Base-by-base conservation (phyloP, 805 yeast genomes). In the Candida manassasensis region DNA sequence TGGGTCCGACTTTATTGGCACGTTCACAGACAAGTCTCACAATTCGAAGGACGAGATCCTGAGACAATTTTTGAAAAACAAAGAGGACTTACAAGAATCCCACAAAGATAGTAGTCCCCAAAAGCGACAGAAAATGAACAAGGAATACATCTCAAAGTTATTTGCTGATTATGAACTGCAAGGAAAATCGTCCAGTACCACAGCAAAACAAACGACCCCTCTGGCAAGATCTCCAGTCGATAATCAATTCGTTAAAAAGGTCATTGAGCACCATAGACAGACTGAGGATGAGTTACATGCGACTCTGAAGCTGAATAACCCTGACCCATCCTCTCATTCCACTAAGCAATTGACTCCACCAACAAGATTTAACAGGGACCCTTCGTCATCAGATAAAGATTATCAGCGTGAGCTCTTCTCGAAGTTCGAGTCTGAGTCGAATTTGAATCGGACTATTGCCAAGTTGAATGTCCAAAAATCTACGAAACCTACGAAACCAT, bases 1-100 rank as follows among this genome's bases (percentile, higher is more conserved):
- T 21, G 59, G 65, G 11, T 48, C 52, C 10, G 49, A 49, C 19
- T 49, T 66, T 25, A 63, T 57, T 17, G 71, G 62, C 36, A 27
- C 60, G 1, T 63, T 59, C 36, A 45, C 53, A 4, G 43, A 34
- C 9, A 30, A 19, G 21, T n/a, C 28, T 17, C n/a, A n/a, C n/a
- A n/a, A n/a, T n/a, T n/a, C n/a, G 15, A 21, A 26, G 25, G 11
- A 24, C 21, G 17, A 19, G 29, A 9, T 13, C 11, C 18, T 3
- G 36, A 36, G 19, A 19, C 13, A 6, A 26, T 26, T 19, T 12
- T n/a, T n/a, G n/a, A n/a, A n/a, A n/a, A n/a, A n/a, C n/a, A n/a
- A 28, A 26, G 17, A 19, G 26, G 21, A 10, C 11, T 4, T 7
- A 13, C 6, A 10, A 19, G 21, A 15, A 24, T 14, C 10, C 16